Evolutionary conservation across 352 stramenopile species (phyloP), one percentile per base, ranked within the genome.

Genomic region (Phytophthora palmivora): DNA sequence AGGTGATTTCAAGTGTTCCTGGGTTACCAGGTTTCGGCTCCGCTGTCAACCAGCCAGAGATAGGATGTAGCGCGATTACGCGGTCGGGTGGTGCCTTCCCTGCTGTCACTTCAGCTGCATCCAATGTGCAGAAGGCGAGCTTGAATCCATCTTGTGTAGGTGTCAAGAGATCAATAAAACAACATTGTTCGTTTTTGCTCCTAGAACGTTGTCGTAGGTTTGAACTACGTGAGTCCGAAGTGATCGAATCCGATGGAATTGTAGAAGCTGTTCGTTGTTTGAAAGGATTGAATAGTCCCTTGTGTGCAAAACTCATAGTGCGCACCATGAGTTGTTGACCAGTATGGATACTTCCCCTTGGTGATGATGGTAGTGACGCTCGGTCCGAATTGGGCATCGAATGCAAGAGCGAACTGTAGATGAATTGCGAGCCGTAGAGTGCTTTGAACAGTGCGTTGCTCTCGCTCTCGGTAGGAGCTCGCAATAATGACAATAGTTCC

Each of bases 321-420:
- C 72, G 72, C 12, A 79, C 72, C 49, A 67, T 66, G 4, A 79
- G 58, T 38, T 76, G 67, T 37, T 66, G 67, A 0, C 44, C 51
- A 15, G 38, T 18, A n/a, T 38, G 50, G 34, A 38, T 28, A 48
- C 21, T 49, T 24, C 9, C 24, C 21, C 6, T 24, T 43, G 6
- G 38, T 16, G 61, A 42, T 2, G 61, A 59, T 12, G 39, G 19
- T n/a, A 66, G 26, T n/a, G 26, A 53, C 5, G 55, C 45, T 8
- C 42, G 44, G n/a, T 66, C 59, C 12, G 52, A 38, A 38, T 22
- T 65, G 2, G 42, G 39, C 6, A 78, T 19, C 1, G 65, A n/a
- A 48, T 78, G 72, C 24, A 78, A 12, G 2, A 80, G 36, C 22
- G 72, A 80, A 18, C 67, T 73, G 52, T 78, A 80, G 63, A 80